Conservation (phyloP, 2,329 filamentous ascomycete genomes). For the Phaeosphaeria sp. region DNA sequence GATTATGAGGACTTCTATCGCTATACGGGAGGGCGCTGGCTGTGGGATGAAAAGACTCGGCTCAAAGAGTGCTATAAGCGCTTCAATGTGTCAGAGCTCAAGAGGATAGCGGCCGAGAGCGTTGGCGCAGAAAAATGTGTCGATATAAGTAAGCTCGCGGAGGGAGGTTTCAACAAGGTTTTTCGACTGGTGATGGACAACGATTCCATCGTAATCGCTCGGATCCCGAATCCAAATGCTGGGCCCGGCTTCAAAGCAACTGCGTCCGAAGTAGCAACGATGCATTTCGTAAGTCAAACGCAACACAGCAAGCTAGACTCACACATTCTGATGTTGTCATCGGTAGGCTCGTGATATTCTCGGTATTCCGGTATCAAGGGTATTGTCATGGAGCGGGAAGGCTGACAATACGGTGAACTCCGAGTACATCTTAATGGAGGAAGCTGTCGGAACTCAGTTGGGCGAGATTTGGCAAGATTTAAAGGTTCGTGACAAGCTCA, state of each 20-base stretch:
- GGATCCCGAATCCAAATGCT: constrained; percentile 25
- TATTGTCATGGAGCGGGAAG: constrained; percentile 26
- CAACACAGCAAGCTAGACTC: constrained; percentile 1
- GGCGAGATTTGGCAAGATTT: constrained; percentile 38
- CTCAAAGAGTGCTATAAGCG: constrained; percentile 39
- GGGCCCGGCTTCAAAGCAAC: constrained; percentile 16
- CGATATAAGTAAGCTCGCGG: constrained; percentile 41
- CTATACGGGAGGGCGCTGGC: constrained; percentile 31
- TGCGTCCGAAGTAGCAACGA: constrained; percentile 29
- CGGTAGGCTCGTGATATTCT: constrained; percentile 20
- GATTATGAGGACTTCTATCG: constrained; percentile 12
- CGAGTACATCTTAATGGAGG: constrained; percentile 40
- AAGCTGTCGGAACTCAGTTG: constrained; percentile 40
- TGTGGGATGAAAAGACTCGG: constrained; percentile 43
- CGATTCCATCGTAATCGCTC: constrained; percentile 20
- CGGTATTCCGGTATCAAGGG: constrained; percentile 30
- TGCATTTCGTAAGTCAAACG: constrained; percentile 25
- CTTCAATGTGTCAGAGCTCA: constrained; percentile 47
- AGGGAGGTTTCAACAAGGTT: constrained; percentile 35
- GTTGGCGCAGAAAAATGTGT: constrained; percentile 40
- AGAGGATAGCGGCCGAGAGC: constrained; percentile 38
- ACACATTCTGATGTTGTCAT: constrained; percentile 6
- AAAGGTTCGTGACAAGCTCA: constrained; percentile 29
- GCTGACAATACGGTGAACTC: constrained; percentile 26
- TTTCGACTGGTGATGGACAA: constrained; percentile 33